Percentiles rank a stretch among this genome's conserved stretches.
Evolutionary conservation across 495 filamentous ascomycete genomes (phyloP).

Genomic region (Recurvomyces mirabilis): DNA sequence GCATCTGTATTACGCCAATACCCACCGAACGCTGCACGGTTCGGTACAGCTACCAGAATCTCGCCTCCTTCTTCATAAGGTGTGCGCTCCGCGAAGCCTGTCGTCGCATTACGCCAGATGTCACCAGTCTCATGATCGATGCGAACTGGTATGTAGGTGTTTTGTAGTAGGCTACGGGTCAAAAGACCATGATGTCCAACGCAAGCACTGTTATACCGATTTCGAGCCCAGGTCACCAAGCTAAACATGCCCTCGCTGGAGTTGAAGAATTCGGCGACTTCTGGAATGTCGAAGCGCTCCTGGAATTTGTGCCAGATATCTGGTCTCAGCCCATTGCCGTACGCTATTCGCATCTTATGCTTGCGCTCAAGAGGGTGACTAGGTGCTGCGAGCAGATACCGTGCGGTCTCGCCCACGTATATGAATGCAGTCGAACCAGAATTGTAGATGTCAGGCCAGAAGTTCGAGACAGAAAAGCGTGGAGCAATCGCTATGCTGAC

Average conservation of each 20-base stretch:
- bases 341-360: conserved; percentile 58
- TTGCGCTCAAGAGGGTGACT: conserved; percentile 50
- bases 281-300: conserved; percentile 28
- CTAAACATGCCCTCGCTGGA: conserved; percentile 40
- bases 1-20: conserved; percentile 72
- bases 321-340: conserved; percentile 32
- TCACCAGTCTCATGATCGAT: conserved; percentile 30
- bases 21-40: conserved; percentile 63
- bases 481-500: conserved; percentile 55
- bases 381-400: conserved; percentile 64
- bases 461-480: conserved; percentile 56
- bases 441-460: conserved; percentile 65
- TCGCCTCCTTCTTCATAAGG: conserved; percentile 62
- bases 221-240: conserved; percentile 29
- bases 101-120: conserved; percentile 26
- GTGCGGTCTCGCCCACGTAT: conserved; percentile 70
- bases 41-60: conserved; percentile 53
- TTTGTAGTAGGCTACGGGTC: conserved; percentile 45
- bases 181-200: conserved; percentile 64
- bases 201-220: conserved; percentile 43
- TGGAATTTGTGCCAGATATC: conserved; percentile 32
- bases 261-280: conserved; percentile 31
- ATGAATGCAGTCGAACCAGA: conserved; percentile 58
- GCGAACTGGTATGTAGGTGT: conserved; percentile 38
- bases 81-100: conserved; percentile 17